Base-by-base conservation (phyloP, 1,139 yeast genomes). In the Saccharomyces hybrid region DNA sequence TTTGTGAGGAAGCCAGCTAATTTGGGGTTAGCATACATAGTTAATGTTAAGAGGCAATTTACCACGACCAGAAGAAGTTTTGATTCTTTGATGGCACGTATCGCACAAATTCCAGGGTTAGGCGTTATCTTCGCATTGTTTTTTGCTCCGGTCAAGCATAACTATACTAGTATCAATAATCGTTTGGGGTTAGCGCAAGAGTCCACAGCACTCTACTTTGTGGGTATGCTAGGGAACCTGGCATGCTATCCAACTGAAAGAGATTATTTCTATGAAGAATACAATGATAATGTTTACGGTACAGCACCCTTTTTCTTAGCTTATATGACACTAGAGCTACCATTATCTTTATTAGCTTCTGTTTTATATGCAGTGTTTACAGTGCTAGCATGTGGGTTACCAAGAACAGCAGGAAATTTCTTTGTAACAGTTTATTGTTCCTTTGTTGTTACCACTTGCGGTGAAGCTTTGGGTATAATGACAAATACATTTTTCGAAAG, bases 391-490 rank as follows among this genome's bases (percentile, higher is more conserved):
- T 76, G 86, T 57, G 95, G 95, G 0, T 71, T 88, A 50, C 91
- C 90, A n/a, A 73, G 89, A 52, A 81, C 81, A 0, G 80, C 84
- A 0, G 78, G 74, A 0, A 81, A 86, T 79, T 88, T 78, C 65
- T 88, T 88, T 62, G 78, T 84, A 1, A 76, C 84, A 70, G 78
- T 84, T 47, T 80, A 82, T 56, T 73, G 82, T 27, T 67, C 84
- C 0, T 72, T 83, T 51, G 73, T 80, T 13, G 75, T 83, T 28
- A 78, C 85, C 14, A 83, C 85, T 61, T 81, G 89, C 60, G 96
- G 96, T 47, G 96, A 89, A 67, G 84, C 93, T 1, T 73, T 88
- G 48, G 96, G 96, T 0, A 86, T 88, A 6, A 75, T 86, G 50
- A 83, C 88, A 59, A 87, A 87, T 64, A 82, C 91, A 13, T 62